Percentiles rank a stretch among this genome's conserved stretches.
Evolutionary conservation across 768 basidiomycete genomes (phyloP).

Genomic region (Mycena floridula): DNA sequence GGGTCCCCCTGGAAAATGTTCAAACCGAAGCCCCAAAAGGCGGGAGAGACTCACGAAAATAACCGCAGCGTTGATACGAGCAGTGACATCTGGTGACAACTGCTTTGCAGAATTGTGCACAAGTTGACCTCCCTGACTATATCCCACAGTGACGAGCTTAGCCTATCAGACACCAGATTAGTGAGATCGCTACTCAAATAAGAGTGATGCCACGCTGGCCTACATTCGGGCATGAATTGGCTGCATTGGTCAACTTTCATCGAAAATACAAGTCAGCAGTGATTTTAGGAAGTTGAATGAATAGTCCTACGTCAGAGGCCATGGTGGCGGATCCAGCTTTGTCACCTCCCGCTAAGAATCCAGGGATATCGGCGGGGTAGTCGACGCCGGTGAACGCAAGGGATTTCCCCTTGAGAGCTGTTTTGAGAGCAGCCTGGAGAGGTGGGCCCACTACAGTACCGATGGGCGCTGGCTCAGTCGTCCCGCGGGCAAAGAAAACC

Average conservation of each 20-base stretch:
- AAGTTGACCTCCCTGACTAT: conserved; percentile 23
- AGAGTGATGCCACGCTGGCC: too few relatives aligned
- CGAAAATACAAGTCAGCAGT: background rate
- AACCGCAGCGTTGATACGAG: conserved; percentile 24
- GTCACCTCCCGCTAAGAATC: conserved; percentile 33
- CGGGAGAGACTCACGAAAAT: conserved; percentile 16
- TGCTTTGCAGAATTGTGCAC: conserved; percentile 29
- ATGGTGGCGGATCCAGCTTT: conserved; percentile 2
- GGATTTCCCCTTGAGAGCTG: conserved; percentile 20
- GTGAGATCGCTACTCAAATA: too few relatives aligned
- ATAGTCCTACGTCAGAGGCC: background rate
- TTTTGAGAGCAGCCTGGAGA: conserved; percentile 23
- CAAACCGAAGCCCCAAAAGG: background rate
- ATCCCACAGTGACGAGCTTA: conserved; percentile 19
- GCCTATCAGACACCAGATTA: conserved; percentile 2
- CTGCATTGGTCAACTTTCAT: background rate
- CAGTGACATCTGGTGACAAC: conserved; percentile 22
- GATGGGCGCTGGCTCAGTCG: conserved; percentile 24
- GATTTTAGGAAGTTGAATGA: background rate
- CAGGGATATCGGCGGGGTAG: conserved; percentile 27
- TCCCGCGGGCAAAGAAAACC: conserved; percentile 33
- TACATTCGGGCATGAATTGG: conserved; percentile 16
- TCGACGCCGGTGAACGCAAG: conserved; percentile 30
- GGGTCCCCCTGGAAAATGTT: conserved; percentile 23
- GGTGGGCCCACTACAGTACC: conserved; percentile 32